Evolutionary conservation across 2,329 filamentous ascomycete species (phyloP).

Genomic region (Malbranchea zuffiana): DNA sequence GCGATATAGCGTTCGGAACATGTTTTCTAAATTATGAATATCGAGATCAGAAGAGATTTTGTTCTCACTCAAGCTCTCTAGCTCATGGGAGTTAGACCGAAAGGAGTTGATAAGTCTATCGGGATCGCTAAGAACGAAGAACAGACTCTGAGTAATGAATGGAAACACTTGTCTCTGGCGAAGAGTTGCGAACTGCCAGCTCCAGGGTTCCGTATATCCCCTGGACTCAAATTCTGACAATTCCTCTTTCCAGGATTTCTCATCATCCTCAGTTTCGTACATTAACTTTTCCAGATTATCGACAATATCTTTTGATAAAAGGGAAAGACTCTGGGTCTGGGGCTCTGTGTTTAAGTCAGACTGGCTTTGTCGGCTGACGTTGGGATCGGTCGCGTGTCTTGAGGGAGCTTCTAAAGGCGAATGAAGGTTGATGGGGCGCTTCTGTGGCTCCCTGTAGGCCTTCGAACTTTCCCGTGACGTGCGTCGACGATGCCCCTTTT

Average conservation of each 20-base stretch:
- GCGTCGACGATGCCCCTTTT: constrained; percentile 24
- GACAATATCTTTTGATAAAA: constrained; percentile 30
- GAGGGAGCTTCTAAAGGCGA: constrained; percentile 1
- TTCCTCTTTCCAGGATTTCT: constrained; percentile 30
- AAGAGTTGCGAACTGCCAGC: constrained; percentile 30
- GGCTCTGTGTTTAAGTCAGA: constrained; percentile 1
- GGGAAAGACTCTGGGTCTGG: constrained; percentile 15
- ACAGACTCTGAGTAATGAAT: constrained; percentile 36
- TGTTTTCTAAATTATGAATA: constrained; percentile 23
- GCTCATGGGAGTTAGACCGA: constrained; percentile 16
- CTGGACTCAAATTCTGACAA: constrained; percentile 27
- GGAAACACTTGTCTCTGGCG: constrained; percentile 29
- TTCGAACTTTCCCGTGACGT: constrained; percentile 33
- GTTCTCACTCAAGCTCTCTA: constrained; percentile 1
- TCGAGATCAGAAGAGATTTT: constrained; percentile 16
- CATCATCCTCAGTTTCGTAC: constrained; percentile 27
- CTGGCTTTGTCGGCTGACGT: not conserved
- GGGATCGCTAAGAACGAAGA: constrained; percentile 33
- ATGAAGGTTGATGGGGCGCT: not conserved
- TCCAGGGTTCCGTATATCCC: constrained; percentile 28
- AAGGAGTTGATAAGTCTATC: constrained; percentile 34
- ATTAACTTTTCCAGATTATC: constrained; percentile 28
- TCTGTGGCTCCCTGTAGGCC: constrained; percentile 20
- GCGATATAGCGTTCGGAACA: constrained; percentile 26
- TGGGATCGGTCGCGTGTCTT: not conserved